These are phyloP conservation scores for Adiantum capillusveneris DNA, from an alignment of 75 land plant genomes.

Conservation along the genomic window DNA sequence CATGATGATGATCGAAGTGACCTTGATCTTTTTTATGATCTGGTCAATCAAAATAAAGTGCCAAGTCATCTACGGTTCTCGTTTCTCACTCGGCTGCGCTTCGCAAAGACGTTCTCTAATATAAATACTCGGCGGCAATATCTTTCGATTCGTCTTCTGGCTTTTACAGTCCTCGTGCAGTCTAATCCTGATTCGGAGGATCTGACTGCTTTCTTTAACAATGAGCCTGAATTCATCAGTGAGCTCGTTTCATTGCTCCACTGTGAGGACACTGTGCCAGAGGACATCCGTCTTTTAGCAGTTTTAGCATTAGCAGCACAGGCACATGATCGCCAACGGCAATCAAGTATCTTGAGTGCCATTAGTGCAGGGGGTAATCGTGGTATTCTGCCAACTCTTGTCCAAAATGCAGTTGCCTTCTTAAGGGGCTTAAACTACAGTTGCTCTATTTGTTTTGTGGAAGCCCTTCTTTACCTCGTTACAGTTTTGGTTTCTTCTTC, in stretches of 20 bases:
- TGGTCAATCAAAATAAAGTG: conserved; percentile 30
- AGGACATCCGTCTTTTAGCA: conserved; percentile 35
- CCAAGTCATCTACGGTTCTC: conserved; percentile 32
- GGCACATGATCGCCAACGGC: conserved; percentile 34
- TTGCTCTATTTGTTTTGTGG: conserved; percentile 28
- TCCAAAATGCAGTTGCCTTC: conserved; percentile 37
- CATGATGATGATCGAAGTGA: conserved; percentile 18
- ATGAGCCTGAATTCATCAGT: conserved; percentile 43
- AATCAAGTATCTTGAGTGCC: conserved; percentile 28
- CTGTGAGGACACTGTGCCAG: conserved; percentile 41
- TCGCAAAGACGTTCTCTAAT: conserved; percentile 29
- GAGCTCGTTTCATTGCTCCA: conserved; percentile 32
- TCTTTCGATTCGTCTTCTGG: conserved; percentile 30
- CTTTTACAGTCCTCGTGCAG: conserved; percentile 32
- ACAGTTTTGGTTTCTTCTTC: conserved; percentile 36
- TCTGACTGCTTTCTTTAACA: conserved; percentile 32
- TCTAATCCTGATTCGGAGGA: conserved; percentile 42
- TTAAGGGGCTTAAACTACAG: conserved; percentile 15
- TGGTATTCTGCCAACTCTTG: conserved; percentile 34
- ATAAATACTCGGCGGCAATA: conserved; percentile 25
- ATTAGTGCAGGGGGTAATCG: conserved; percentile 34
- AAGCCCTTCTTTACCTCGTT: conserved; percentile 35
- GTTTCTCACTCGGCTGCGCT: conserved; percentile 30
- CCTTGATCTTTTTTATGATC: conserved; percentile 19
- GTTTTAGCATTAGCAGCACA: conserved; percentile 31